Evolutionary conservation across 164 flowering plant species (phyloP).

Genomic region (Warburgia ugandensis): DNA sequence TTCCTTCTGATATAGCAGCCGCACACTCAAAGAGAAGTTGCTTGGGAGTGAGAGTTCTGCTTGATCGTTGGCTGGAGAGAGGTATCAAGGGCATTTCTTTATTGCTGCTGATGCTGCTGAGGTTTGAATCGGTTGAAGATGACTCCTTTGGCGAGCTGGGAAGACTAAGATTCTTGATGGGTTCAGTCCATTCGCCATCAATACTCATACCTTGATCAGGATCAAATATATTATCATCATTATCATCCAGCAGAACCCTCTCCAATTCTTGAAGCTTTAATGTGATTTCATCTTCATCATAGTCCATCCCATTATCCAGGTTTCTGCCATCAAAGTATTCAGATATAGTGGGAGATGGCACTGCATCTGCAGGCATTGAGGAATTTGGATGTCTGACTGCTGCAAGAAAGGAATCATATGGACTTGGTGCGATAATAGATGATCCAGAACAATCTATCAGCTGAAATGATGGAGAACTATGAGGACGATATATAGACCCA

Average conservation of each 20-base stretch:
- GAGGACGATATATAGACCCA: constrained; percentile 22
- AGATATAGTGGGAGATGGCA: constrained; percentile 17
- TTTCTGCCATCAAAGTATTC: constrained; percentile 39
- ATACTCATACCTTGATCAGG: constrained; percentile 44
- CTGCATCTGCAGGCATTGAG: constrained; percentile 3
- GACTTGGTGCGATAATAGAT: constrained; percentile 17
- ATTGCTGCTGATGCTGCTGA: constrained; percentile 54
- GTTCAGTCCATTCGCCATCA: constrained; percentile 57
- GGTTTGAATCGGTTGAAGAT: constrained; percentile 55
- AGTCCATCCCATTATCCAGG: constrained; percentile 35
- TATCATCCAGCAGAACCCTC: constrained; percentile 56
- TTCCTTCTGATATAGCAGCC: constrained; percentile 56
- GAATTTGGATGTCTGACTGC: constrained; percentile 10
- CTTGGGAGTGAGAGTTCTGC: constrained; percentile 41
- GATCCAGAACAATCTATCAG: constrained; percentile 15
- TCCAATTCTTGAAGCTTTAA: constrained; percentile 78
- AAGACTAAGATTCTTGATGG: constrained; percentile 23
- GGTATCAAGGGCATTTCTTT: constrained; percentile 30
- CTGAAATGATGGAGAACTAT: constrained; percentile 22
- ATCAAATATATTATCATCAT: constrained; percentile 29
- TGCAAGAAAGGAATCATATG: constrained; percentile 15
- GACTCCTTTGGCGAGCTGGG: constrained; percentile 74
- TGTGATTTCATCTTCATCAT: constrained; percentile 47
- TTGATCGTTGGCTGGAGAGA: constrained; percentile 6
- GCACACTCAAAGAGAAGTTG: constrained; percentile 76